Base-by-base conservation (phyloP, 2,329 filamentous ascomycete genomes). In the Fonsecaea monophora region DNA sequence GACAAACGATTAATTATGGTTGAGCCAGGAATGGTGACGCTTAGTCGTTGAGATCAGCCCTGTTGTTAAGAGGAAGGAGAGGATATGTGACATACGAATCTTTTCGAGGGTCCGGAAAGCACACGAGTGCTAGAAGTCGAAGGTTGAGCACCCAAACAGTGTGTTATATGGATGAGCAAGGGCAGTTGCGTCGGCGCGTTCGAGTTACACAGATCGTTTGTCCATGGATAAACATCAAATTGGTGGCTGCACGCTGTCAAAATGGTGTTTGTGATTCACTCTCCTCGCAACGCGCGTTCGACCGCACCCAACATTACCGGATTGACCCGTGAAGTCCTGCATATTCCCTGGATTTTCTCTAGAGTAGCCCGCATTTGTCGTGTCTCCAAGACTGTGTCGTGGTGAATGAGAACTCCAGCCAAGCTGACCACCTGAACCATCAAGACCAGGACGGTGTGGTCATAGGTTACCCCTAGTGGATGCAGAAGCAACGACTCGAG, bases 381-480 rank as follows among this genome's bases (percentile, higher is more conserved):
- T 12, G 21, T 38, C 7, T 15, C 5, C 7, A 13, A 21, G 4
- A 18, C 45, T 12, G 21, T 37, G 58, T 64, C 34, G 77, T 60
- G 3, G n/a, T 30, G 12, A 13, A 75, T 63, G n/a, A 82, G 55
- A 9, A 78, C 68, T 13, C 74, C 74, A 2, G 80, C 77, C 50
- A 80, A 73, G 40, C 71, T 74, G 53, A 82, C 75, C 13, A 82
- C 70, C 13, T 79, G 76, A n/a, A 78, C 66, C 1, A 78, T 78
- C 32, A 82, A 69, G 1, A 75, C 75, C 62, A 93, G 94, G 0
- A 89, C 86, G 35, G 88, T 86, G 0, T 88, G 83, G 64, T 89
- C 88, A 1, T 89, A 89, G 1, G 86, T 85, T 88, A 90, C 93
- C 6, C 92, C 91, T 38, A 96, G 78, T 8, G 70, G 70, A 63